These are phyloP conservation scores for Glycine soja DNA, from an alignment of 306 rosid genomes.

Conservation along the genomic window DNA sequence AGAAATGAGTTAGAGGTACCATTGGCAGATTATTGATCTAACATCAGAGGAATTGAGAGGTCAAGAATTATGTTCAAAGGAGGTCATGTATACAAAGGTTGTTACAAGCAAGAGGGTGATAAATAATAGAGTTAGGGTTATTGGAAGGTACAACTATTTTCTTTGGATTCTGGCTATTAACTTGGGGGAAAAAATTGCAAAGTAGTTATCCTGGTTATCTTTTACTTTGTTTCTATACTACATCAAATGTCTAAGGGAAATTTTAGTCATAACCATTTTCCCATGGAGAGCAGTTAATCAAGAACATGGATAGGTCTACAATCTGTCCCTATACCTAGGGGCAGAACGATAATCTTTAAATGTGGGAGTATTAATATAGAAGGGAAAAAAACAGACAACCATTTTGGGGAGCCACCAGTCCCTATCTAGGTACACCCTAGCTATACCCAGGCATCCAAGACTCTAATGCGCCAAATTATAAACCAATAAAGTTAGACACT, in stretches of 20 bases:
- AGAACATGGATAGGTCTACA: slow-evolving; percentile 1
- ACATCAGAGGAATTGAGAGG: not conserved
- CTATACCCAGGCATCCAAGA: not conserved
- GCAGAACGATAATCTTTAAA: not conserved
- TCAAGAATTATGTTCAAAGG: not conserved
- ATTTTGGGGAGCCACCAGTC: not conserved
- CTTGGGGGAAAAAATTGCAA: not conserved
- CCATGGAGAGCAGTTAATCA: not conserved
- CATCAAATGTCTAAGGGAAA: not conserved
- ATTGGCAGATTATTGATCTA: too few species aligned
- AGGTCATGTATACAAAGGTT: not conserved
- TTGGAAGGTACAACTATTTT: not conserved
- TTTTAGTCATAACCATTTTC: not conserved
- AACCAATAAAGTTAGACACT: slow-evolving; percentile 9
- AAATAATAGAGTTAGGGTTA: not conserved
- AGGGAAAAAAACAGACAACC: not conserved
- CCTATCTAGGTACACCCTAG: not conserved
- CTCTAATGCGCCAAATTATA: not conserved
- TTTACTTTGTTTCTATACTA: too few species aligned
- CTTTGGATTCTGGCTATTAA: not conserved
- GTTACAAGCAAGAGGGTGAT: not conserved
- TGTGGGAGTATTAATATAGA: not conserved
- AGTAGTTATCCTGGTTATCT: too few species aligned
- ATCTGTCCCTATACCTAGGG: too few species aligned
- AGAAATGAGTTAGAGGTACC: too few species aligned